Percentiles rank a stretch among this genome's conserved stretches.
Evolutionary conservation across 768 basidiomycete genomes (phyloP).

Genomic region (Podaxis sp.): DNA sequence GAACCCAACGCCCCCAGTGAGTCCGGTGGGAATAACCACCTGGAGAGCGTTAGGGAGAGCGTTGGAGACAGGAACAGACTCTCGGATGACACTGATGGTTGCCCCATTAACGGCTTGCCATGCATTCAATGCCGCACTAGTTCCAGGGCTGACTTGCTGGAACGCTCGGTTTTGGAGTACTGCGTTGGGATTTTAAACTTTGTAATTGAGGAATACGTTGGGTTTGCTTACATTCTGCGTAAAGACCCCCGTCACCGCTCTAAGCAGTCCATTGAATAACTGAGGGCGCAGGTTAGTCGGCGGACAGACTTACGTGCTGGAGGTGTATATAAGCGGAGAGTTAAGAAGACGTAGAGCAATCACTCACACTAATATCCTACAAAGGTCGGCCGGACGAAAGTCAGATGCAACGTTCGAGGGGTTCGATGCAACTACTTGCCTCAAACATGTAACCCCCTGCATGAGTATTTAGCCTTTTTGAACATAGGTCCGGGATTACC

Average conservation of each 20-base stretch:
- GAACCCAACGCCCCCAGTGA: conserved; percentile 42
- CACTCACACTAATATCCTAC: conserved; percentile 60
- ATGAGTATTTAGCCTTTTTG: background rate
- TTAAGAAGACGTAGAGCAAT: background rate
- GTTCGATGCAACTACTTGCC: conserved; percentile 24
- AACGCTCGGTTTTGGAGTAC: conserved; percentile 71
- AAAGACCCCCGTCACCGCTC: conserved; percentile 70
- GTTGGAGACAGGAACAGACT: conserved; percentile 46
- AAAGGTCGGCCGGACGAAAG: background rate
- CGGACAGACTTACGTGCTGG: conserved; percentile 30
- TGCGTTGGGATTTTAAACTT: conserved; percentile 15
- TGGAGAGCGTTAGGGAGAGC: conserved; percentile 62
- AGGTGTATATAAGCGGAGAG: background rate
- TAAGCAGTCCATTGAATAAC: conserved; percentile 16
- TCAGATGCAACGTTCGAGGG: background rate
- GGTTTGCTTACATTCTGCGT: conserved; percentile 48
- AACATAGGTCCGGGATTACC: background rate
- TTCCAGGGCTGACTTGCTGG: conserved; percentile 56
- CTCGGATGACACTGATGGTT: conserved; percentile 46
- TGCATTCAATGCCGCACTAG: conserved; percentile 40
- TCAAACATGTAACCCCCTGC: conserved; percentile 50
- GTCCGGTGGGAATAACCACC: conserved; percentile 37
- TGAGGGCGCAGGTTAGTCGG: background rate
- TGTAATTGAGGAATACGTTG: background rate
- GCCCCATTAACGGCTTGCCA: conserved; percentile 49